Evolutionary conservation across 768 basidiomycete species (phyloP).

Genomic region (Kockovaella imperatae): DNA sequence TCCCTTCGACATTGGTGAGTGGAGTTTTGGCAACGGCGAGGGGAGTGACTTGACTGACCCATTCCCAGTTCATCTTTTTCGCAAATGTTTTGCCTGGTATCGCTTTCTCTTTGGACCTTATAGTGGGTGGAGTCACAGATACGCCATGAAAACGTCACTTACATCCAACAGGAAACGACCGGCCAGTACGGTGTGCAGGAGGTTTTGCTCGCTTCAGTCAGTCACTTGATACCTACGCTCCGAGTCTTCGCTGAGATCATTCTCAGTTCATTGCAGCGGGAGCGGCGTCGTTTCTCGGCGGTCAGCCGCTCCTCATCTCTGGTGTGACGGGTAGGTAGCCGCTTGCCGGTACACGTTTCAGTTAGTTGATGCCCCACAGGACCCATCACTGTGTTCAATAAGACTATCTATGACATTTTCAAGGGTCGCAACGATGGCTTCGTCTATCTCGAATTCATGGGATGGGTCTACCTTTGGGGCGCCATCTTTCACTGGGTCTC

Average conservation of each 20-base stretch:
- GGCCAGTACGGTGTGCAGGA: slow-evolving; percentile 83
- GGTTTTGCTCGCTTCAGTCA: slow-evolving; percentile 52
- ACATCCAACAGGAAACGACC: slow-evolving; percentile 57
- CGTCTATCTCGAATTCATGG: slow-evolving; percentile 73
- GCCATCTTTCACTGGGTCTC: slow-evolving; percentile 73
- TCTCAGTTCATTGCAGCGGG: slow-evolving; percentile 84
- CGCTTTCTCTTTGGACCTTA: slow-evolving; percentile 84
- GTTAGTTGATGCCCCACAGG: slow-evolving; percentile 49
- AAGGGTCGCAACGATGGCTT: slow-evolving; percentile 48
- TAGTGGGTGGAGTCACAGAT: slow-evolving; percentile 43
- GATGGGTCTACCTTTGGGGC: slow-evolving; percentile 88
- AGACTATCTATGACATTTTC: slow-evolving; percentile 74
- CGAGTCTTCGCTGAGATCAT: slow-evolving; percentile 30
- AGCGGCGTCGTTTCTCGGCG: slow-evolving; percentile 75
- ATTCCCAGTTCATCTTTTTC: slow-evolving; percentile 30
- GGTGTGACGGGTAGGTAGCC: slow-evolving; percentile 66
- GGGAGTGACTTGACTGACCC: neutral
- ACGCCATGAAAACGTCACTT: neutral
- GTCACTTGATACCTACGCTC: neutral
- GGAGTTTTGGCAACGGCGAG: slow-evolving; percentile 55
- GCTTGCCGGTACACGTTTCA: too few species aligned
- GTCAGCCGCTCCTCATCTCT: slow-evolving; percentile 83
- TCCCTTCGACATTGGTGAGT: slow-evolving; percentile 77
- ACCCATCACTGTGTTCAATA: slow-evolving; percentile 88
- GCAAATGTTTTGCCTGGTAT: slow-evolving; percentile 68